Evolutionary conservation across 2,329 filamentous ascomycete species (phyloP).

Genomic region (Aspergillus amoenus): DNA sequence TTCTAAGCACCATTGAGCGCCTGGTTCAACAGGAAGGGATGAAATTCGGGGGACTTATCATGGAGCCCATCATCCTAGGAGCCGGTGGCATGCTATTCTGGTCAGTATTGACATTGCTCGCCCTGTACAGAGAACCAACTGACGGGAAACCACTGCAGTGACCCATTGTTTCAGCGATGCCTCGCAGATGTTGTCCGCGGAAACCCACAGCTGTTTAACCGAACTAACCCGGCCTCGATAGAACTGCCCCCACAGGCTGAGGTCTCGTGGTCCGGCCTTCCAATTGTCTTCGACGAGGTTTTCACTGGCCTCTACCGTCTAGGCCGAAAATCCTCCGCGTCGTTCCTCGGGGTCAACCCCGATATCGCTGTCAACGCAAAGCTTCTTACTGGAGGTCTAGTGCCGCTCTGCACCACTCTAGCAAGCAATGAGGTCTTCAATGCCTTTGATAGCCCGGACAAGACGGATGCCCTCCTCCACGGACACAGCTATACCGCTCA

Average conservation of each 20-base stretch:
- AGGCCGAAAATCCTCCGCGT: conserved; percentile 68
- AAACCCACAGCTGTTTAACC: conserved; percentile 56
- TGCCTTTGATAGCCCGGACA: conserved; percentile 69
- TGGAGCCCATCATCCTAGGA: conserved; percentile 78
- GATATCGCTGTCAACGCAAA: conserved; percentile 83
- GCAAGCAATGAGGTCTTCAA: conserved; percentile 73
- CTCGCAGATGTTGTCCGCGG: conserved; percentile 67
- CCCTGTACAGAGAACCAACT: background rate
- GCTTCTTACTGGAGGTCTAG: conserved; percentile 74
- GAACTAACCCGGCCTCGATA: conserved; percentile 20
- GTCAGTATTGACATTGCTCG: conserved; percentile 47
- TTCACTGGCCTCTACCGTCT: conserved; percentile 84
- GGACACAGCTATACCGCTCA: conserved; percentile 88
- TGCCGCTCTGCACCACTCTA: conserved; percentile 74
- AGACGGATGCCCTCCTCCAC: conserved; percentile 76
- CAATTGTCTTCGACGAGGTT: conserved; percentile 81
- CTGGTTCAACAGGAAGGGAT: conserved; percentile 57
- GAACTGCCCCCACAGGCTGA: background rate
- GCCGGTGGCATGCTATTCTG: conserved; percentile 82
- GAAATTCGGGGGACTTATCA: conserved; percentile 73
- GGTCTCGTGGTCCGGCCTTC: conserved; percentile 67
- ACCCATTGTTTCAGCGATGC: conserved; percentile 76
- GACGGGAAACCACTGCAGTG: conserved; percentile 46
- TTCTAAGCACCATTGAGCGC: conserved; percentile 53
- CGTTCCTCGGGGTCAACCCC: conserved; percentile 66